Conservation (phyloP, 163 green algal species). For the Scenedesmus sp. region DNA sequence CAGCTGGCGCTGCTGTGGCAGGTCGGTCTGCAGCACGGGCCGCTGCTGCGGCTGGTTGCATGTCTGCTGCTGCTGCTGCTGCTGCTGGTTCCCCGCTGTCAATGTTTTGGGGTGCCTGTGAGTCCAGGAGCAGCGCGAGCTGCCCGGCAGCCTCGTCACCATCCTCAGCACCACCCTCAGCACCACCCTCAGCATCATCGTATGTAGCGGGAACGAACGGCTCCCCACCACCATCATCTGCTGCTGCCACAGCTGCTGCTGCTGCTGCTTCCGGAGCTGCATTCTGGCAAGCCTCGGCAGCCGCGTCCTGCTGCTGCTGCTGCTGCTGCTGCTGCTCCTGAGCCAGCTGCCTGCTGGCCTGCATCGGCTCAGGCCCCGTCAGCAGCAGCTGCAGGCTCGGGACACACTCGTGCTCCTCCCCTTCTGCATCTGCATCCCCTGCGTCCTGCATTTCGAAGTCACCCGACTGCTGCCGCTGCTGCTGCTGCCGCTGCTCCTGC, state of each 20-base stretch:
- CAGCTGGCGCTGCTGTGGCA: neutral
- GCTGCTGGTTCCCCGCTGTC: neutral
- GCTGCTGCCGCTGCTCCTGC: neutral
- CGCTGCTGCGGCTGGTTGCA: neutral
- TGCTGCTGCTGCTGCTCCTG: neutral
- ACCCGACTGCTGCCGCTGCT: neutral
- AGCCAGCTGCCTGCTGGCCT: neutral
- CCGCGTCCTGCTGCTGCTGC: neutral
- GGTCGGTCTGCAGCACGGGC: neutral
- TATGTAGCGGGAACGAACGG: neutral
- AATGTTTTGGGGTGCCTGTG: neutral
- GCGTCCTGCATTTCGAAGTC: no score
- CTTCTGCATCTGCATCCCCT: neutral
- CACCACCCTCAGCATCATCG: neutral
- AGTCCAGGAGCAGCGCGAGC: neutral
- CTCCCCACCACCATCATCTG: neutral
- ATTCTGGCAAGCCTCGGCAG: neutral
- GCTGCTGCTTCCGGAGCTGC: neutral
- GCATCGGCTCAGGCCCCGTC: neutral
- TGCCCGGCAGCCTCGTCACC: neutral
- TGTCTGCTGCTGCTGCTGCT: neutral
- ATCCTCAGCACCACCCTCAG: neutral
- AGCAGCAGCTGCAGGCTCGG: constrained; percentile 13
- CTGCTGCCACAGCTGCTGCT: neutral
- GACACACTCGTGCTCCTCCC: neutral